phyloP scores from a whole-genome alignment of 2,329 filamentous ascomycete species.

The Ophiocordyceps camponoti-floridani region DNA sequence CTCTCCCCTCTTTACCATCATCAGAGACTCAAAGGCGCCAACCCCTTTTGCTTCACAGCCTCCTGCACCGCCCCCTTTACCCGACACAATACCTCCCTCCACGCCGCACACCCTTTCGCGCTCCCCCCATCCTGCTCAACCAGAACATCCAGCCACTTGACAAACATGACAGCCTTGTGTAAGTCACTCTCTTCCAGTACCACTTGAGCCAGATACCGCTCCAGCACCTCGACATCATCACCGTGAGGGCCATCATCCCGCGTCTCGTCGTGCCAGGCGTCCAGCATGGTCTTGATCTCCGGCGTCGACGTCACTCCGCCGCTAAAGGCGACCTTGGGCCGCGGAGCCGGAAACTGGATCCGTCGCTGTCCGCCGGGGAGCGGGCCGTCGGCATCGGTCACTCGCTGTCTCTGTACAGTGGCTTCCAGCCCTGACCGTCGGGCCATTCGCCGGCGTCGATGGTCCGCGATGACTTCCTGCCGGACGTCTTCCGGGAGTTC shows the following conservation, averaged over 20 bases:
- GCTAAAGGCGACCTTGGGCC: conserved; percentile 27
- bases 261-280: conserved; percentile 61
- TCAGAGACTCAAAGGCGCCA: conserved; percentile 29
- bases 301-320: conserved; percentile 20
- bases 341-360: conserved; percentile 27
- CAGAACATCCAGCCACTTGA: conserved; percentile 47
- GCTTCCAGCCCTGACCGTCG: conserved; percentile 32
- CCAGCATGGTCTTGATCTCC: conserved; percentile 58
- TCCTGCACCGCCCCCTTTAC: conserved; percentile 33
- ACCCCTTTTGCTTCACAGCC: conserved; percentile 36
- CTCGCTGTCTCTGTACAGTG: conserved; percentile 9
- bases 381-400: conserved; percentile 7
- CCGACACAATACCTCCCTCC: conserved; percentile 23
- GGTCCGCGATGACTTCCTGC: conserved; percentile 59
- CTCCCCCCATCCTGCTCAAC: conserved; percentile 27
- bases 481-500: conserved; percentile 71
- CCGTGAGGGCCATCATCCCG: conserved; percentile 55
- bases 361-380: conserved; percentile 19
- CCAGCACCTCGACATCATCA: conserved; percentile 60
- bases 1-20: background rate
- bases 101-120: conserved; percentile 21
- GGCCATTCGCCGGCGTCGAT: conserved; percentile 36
- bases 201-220: conserved; percentile 54
- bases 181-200: conserved; percentile 61
- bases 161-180: conserved; percentile 51